Evolutionary conservation across 331 rosid species (phyloP), one percentile per base, ranked within the genome.

Genomic region (Pyracantha coccinea): DNA sequence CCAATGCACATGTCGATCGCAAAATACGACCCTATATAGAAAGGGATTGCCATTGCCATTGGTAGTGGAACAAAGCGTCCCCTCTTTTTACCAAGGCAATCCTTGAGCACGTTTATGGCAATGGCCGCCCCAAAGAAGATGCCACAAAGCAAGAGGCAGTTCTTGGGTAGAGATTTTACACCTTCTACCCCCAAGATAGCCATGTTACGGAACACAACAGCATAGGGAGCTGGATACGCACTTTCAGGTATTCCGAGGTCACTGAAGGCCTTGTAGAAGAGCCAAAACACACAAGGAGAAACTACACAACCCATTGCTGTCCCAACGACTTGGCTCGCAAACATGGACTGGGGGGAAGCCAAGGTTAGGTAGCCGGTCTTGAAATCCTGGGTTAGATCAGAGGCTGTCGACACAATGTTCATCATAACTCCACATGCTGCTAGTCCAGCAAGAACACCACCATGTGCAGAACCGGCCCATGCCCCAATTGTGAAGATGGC

Each of bases 371-470:
- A 91, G 45, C 97, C 93, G 0, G 97, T 91, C 83, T 91, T 91
- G 63, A 91, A 91, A 80, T 91, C 97, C 45, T 91, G 97, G 64
- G 79, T 85, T 20, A 91, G 80, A 58, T 91, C 97, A 24, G 97
- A 87, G 66, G 97, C 93, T 19, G 91, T 90, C 45, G 96, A 20
- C 73, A 90, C 96, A 16, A 90, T 88, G 81, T 90, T 90, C 96
- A 91, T 91, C 89, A 91, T 91, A 66, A 91, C 97, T 38, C 97
- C 97, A 75, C 93, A 91, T 1, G 97, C 93, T 31, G 92, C 90
- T 7, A 91, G 67, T 69, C 92, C 84, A 5, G 93, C 93, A 33
- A 91, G 66, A 77, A 91, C 97, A 15, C 97, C 93, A 29, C 93
- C 97, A 7, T 79, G 75, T 13, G 92, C 50, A 23, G 90, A 44